Evolutionary conservation across 805 yeast genomes (phyloP).

Genomic region (Tetrapisispora nanseiensis): DNA sequence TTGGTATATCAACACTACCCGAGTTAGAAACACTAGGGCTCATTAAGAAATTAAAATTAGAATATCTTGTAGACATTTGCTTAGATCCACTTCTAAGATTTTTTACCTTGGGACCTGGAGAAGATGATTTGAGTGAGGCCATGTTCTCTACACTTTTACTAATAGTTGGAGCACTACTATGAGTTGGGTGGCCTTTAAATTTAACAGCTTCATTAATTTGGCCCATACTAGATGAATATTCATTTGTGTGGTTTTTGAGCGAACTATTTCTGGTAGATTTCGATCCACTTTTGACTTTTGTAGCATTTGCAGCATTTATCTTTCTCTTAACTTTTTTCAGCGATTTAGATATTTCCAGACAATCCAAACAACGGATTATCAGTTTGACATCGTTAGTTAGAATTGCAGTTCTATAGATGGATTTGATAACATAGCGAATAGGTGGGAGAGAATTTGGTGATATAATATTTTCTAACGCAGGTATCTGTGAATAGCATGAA

Average conservation of each 20-base stretch:
- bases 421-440: conserved; percentile 43
- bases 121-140: neutral
- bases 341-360: conserved; percentile 23
- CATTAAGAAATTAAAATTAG: conserved; percentile 3
- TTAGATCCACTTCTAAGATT: neutral
- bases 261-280: neutral
- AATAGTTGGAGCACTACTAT: neutral
- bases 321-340: conserved; percentile 15
- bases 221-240: neutral
- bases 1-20: neutral
- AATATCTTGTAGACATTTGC: conserved; percentile 1
- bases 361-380: conserved; percentile 32
- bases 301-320: neutral
- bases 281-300: neutral
- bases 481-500: neutral
- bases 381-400: conserved; percentile 55
- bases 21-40: neutral
- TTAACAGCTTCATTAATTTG: neutral
- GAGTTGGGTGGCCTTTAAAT: neutral
- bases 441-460: conserved; percentile 49
- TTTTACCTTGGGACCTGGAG: neutral
- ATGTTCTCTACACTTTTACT: neutral
- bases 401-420: conserved; percentile 53
- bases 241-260: neutral
- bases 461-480: conserved; percentile 38